Base-by-base conservation (phyloP, 495 filamentous ascomycete species). In the Alectoria sarmentosa region DNA sequence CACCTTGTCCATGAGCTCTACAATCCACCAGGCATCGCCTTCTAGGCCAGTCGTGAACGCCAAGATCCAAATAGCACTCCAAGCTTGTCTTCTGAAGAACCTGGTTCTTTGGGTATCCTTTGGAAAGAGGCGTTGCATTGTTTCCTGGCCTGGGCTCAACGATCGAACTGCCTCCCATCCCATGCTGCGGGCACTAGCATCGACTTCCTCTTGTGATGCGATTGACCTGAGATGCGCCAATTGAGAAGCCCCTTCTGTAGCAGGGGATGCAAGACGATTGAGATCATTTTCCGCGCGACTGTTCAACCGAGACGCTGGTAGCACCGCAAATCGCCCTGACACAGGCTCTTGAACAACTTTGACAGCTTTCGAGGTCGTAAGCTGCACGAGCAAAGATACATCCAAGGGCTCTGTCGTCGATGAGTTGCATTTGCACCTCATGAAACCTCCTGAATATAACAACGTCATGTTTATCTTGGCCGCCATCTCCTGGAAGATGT, bases 21-120 rank as follows among this genome's bases (percentile, higher is more conserved):
- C 73, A 62, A 92, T 74, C 83, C 86, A 92, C 87, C 89, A 94
- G 37, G 76, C 78, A 73, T 94, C 89, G 46, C 90, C 89, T 68
- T 82, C 82, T 73, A 89, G 80, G 73, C 86, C 88, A 69, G 88
- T 80, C 59, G 81, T 87, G 54, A 88, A 80, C 54, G 86, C 82
- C 55, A 90, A 74, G 66, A 85, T 80, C 89, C 90, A 94, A 62
- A 83, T 78, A 37, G 79, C 74, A 21, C 77, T 74, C 86, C 89
- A 93, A 13, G 80, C 75, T 41, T 69, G 73, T 65, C 85, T 84
- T 63, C 78, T 79, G 66, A 93, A 82, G 78, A 89, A 91, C 13
- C 83, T 73, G 39, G 83, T 77, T 26, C 85, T 81, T 62, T 83
- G 73, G 15, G 80, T 78, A 60, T 84, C 84, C n/a, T 78, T 74